Percentiles rank a stretch among this genome's conserved stretches.
Evolutionary conservation across 352 stramenopile species (phyloP).

Genomic region (Phytophthora citrophthora): DNA sequence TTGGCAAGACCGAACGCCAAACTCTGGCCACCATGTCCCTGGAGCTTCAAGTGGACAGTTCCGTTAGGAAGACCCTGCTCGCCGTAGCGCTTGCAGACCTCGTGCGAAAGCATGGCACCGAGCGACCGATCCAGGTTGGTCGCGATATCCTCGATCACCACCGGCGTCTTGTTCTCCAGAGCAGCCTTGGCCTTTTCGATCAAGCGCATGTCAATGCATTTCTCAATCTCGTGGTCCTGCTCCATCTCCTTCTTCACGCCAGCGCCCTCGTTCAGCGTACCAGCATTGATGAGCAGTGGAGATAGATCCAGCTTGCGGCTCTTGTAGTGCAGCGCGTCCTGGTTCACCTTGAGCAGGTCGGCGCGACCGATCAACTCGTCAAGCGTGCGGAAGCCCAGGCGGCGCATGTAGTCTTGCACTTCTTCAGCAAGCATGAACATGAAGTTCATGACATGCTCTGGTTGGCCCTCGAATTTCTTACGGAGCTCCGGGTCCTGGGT

Average conservation of each 20-base stretch:
- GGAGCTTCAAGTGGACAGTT: conserved; percentile 95
- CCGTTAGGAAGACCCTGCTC: conserved; percentile 90
- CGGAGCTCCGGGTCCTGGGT: conserved; percentile 96
- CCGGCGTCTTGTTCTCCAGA: conserved; percentile 82
- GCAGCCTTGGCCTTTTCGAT: conserved; percentile 88
- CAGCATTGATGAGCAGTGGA: conserved; percentile 92
- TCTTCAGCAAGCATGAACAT: conserved; percentile 97
- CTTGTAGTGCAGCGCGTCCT: conserved; percentile 76
- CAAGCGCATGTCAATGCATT: conserved; percentile 92
- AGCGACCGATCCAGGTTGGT: conserved; percentile 95
- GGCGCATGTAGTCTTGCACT: conserved; percentile 80
- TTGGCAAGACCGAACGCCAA: conserved; percentile 94
- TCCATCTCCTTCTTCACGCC: conserved; percentile 81
- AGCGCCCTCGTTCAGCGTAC: conserved; percentile 91
- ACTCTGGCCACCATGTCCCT: conserved; percentile 94
- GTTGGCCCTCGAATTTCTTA: conserved; percentile 96
- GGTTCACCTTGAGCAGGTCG: conserved; percentile 93
- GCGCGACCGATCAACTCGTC: conserved; percentile 95
- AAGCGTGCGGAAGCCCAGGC: conserved; percentile 91
- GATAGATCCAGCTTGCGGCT: conserved; percentile 91
- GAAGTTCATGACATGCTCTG: conserved; percentile 98
- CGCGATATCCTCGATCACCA: conserved; percentile 72
- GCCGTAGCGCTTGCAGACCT: conserved; percentile 94
- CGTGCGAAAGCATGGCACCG: conserved; percentile 94
- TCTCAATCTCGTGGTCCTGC: conserved; percentile 93